Evolutionary conservation across 2,329 filamentous ascomycete genomes (phyloP).

Genomic region (Nemania sp.): DNA sequence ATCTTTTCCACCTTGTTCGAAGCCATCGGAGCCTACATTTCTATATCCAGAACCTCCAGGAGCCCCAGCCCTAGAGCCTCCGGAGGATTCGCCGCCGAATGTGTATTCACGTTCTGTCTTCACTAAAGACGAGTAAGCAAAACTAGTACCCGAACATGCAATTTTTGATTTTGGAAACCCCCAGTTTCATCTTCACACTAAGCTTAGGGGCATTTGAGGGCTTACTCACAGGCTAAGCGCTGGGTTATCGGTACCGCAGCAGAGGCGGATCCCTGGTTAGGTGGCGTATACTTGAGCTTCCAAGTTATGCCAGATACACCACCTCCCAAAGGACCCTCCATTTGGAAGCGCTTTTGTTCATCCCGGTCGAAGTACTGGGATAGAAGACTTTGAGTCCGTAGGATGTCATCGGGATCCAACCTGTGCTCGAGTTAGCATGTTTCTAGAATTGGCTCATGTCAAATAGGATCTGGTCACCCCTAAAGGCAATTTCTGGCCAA

Average conservation of each 20-base stretch:
- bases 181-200: not conserved
- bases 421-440: not conserved
- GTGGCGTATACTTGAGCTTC: slow-evolving; percentile 24
- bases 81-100: not conserved
- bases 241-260: not conserved
- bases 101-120: slow-evolving; percentile 17
- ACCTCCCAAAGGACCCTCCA: not conserved
- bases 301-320: slow-evolving; percentile 17
- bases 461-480: not conserved
- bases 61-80: no score
- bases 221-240: slow-evolving; percentile 15
- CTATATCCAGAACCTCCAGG: no score
- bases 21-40: no score
- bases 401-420: not conserved
- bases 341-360: slow-evolving; percentile 17
- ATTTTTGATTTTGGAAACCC: not conserved
- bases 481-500: not conserved
- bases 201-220: not conserved
- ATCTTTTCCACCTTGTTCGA: no score
- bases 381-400: not conserved
- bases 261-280: not conserved
- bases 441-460: not conserved
- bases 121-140: slow-evolving; percentile 9
- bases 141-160: not conserved
- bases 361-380: slow-evolving; percentile 20